These are phyloP conservation scores for Dioszegia crocea DNA, from an alignment of 768 basidiomycete genomes.

Conservation along the genomic window DNA sequence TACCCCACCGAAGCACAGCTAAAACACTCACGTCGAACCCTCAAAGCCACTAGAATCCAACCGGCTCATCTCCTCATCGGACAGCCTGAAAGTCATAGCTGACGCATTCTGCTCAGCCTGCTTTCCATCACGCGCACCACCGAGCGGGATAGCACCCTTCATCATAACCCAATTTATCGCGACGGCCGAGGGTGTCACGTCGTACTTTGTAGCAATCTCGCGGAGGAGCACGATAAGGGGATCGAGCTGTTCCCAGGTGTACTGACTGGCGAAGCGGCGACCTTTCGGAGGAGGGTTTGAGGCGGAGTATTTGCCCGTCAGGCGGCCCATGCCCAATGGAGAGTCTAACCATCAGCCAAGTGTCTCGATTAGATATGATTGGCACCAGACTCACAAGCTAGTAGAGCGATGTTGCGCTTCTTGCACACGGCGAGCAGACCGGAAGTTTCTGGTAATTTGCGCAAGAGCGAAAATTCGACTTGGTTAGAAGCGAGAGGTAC, in stretches of 20 bases:
- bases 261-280: conserved; percentile 23
- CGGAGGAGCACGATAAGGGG: conserved; percentile 43
- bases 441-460: conserved; percentile 39
- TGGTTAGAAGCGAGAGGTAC: conserved; percentile 48
- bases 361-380: background rate
- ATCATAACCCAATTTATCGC: conserved; percentile 49
- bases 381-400: conserved; percentile 43
- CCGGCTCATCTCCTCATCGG: conserved; percentile 29
- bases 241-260: conserved; percentile 44
- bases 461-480: conserved; percentile 47
- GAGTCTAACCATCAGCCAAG: conserved; percentile 32
- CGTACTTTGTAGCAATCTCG: conserved; percentile 36
- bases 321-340: conserved; percentile 47
- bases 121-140: conserved; percentile 44
- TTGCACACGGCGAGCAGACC: conserved; percentile 46
- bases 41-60: conserved; percentile 29
- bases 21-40: conserved; percentile 30
- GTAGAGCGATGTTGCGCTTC: conserved; percentile 39
- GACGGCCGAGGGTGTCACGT: conserved; percentile 44
- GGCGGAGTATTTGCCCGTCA: conserved; percentile 48
- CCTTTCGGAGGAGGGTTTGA: conserved; percentile 41
- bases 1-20: background rate
- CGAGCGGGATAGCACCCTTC: conserved; percentile 49
- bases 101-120: conserved; percentile 48
- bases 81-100: conserved; percentile 39